Percentiles rank a stretch among this genome's conserved stretches.
These are phyloP conservation scores for Suillus americanus DNA, from an alignment of 768 basidiomycete genomes.

Conservation along the genomic window DNA sequence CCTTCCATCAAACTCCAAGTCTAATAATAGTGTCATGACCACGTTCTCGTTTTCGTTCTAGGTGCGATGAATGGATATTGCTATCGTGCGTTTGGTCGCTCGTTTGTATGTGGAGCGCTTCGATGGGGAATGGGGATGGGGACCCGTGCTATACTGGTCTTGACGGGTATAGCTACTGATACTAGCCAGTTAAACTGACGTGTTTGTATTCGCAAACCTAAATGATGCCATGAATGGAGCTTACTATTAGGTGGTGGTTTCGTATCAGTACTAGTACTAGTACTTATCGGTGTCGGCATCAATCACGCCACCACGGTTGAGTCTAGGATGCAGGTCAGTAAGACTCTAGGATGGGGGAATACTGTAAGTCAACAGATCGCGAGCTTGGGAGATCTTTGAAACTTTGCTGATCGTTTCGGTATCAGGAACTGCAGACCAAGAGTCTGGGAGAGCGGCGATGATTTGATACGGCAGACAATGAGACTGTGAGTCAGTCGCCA, in stretches of 20 bases:
- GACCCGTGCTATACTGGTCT: background rate
- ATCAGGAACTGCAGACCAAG: background rate
- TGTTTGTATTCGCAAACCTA: background rate
- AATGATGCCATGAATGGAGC: background rate
- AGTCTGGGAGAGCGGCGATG: background rate
- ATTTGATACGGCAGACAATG: background rate
- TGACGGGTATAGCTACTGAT: background rate
- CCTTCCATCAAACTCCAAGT: background rate
- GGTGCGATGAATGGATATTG: background rate
- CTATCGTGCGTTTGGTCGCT: background rate
- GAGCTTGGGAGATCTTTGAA: background rate
- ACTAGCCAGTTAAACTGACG: background rate
- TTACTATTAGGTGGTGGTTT: background rate
- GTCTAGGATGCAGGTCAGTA: background rate
- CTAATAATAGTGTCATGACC: background rate
- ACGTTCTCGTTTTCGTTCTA: background rate
- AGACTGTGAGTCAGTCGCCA: background rate
- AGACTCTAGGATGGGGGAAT: background rate
- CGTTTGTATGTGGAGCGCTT: too few relatives aligned
- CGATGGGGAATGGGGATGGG: too few relatives aligned
- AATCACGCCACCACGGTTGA: background rate
- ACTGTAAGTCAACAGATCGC: too few relatives aligned
- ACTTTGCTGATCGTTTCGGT: background rate
- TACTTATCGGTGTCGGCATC: background rate
- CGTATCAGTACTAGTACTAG: background rate